A percentile compares a stretch with the other conserved stretches of the same genome.
These are phyloP conservation scores for Neltuma alba DNA, from an alignment of 306 rosid species.

Conservation along the genomic window DNA sequence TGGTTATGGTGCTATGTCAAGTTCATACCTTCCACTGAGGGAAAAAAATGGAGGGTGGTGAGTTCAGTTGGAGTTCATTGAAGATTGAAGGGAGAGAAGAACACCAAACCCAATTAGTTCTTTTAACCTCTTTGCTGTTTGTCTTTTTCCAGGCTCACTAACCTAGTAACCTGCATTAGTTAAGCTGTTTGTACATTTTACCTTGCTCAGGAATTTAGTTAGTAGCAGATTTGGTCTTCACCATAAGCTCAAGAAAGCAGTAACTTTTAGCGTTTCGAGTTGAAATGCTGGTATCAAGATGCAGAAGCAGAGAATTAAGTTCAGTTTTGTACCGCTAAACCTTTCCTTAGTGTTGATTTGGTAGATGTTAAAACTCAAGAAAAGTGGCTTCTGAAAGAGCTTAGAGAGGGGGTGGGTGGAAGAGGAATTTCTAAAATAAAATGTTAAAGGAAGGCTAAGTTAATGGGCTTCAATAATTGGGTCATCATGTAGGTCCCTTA, in stretches of 20 bases:
- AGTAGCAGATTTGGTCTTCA: neutral
- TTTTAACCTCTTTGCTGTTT: neutral
- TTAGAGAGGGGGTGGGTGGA: neutral
- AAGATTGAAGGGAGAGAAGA: constrained; percentile 20
- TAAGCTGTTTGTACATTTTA: neutral
- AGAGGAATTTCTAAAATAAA: neutral
- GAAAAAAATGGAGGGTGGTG: constrained; percentile 12
- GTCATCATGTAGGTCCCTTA: constrained; percentile 55
- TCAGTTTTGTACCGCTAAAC: neutral
- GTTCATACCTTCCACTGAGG: neutral
- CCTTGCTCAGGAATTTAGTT: neutral
- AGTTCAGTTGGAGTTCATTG: constrained; percentile 19
- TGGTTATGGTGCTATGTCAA: constrained; percentile 3
- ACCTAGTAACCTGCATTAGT: constrained; percentile 16
- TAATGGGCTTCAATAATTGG: constrained; percentile 39
- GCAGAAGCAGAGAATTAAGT: neutral
- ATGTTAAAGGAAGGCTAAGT: constrained; percentile 20
- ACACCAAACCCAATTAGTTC: constrained; percentile 1
- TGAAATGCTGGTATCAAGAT: neutral
- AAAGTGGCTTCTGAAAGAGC: neutral
- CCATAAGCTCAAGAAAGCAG: neutral
- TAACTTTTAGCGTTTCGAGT: neutral
- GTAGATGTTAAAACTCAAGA: neutral
- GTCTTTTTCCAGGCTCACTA: constrained; percentile 15
- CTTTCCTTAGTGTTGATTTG: neutral